Conservation (phyloP, 768 basidiomycete genomes). For the Tulasnella sp. region DNA sequence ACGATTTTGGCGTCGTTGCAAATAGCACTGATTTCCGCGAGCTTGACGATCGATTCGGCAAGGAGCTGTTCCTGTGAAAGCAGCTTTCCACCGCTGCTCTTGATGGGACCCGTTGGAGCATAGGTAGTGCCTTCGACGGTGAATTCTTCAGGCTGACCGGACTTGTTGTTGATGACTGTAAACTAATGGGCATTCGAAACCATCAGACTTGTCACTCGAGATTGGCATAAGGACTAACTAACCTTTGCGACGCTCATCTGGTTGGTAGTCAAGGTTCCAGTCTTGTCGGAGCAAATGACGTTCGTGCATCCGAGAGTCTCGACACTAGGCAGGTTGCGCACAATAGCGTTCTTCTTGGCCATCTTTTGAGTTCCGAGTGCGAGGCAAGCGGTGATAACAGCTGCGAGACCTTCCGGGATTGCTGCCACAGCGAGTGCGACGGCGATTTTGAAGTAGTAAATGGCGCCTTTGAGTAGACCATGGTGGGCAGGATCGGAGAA, state of each 20-base stretch:
- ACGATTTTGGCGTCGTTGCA: constrained; percentile 93
- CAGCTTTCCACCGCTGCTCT: constrained; percentile 54
- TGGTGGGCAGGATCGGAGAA: constrained; percentile 94
- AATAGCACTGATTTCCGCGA: constrained; percentile 86
- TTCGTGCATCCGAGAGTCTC: constrained; percentile 97
- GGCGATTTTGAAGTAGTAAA: constrained; percentile 99
- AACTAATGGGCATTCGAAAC: constrained; percentile 45
- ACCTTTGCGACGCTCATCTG: constrained; percentile 85
- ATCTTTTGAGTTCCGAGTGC: constrained; percentile 98
- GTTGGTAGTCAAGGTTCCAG: constrained; percentile 80
- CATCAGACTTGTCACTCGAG: constrained; percentile 39
- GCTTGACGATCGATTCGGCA: constrained; percentile 61
- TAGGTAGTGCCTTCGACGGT: constrained; percentile 88
- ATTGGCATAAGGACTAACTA: constrained; percentile 47
- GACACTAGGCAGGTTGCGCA: constrained; percentile 90
- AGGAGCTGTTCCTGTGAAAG: constrained; percentile 45
- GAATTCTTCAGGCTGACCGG: constrained; percentile 53
- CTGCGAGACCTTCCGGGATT: constrained; percentile 96
- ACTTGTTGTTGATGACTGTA: constrained; percentile 53
- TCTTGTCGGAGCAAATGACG: constrained; percentile 99
- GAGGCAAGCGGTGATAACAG: constrained; percentile 94
- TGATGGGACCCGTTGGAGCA: constrained; percentile 70
- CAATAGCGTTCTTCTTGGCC: constrained; percentile 98
- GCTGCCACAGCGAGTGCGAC: constrained; percentile 98
- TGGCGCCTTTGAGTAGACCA: constrained; percentile 82